A percentile compares a stretch with the other conserved stretches of the same genome.
Evolutionary conservation across 169 alveolate species (phyloP).

Genomic region (Toxoplasma gondii): DNA sequence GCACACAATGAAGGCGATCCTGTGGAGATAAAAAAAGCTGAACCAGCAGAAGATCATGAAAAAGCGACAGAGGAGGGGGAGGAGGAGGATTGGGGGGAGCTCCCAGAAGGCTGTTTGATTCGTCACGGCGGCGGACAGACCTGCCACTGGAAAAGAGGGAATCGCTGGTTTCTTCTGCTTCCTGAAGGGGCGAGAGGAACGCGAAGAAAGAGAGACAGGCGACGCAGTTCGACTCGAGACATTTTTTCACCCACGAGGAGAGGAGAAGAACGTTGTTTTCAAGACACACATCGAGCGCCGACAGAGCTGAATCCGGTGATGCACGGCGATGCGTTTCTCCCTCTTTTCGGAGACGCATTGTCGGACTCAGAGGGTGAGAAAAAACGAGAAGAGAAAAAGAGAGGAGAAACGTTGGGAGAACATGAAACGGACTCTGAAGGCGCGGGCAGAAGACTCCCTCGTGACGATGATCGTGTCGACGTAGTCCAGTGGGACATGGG

Average conservation of each 20-base stretch:
- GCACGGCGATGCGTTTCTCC: not conserved
- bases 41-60: not conserved
- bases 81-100: not conserved
- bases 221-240: not conserved
- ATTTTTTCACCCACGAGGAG: not conserved
- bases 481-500: too few species aligned
- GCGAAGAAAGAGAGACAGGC: not conserved
- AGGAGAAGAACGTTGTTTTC: not conserved
- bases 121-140: not conserved
- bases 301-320: not conserved
- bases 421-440: too few species aligned
- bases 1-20: too few species aligned
- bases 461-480: too few species aligned
- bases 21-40: not conserved
- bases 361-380: not conserved
- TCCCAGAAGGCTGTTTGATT: not conserved
- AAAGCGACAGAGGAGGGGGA: not conserved
- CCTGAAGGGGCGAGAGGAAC: not conserved
- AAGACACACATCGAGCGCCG: not conserved
- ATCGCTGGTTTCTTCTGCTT: not conserved
- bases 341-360: not conserved
- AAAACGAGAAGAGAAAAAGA: not conserved
- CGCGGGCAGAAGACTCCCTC: too few species aligned
- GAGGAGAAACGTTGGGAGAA: not conserved
- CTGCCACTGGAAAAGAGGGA: not conserved